Conservation (phyloP, 2,329 filamentous ascomycete genomes). For the Botryotinia convoluta region DNA sequence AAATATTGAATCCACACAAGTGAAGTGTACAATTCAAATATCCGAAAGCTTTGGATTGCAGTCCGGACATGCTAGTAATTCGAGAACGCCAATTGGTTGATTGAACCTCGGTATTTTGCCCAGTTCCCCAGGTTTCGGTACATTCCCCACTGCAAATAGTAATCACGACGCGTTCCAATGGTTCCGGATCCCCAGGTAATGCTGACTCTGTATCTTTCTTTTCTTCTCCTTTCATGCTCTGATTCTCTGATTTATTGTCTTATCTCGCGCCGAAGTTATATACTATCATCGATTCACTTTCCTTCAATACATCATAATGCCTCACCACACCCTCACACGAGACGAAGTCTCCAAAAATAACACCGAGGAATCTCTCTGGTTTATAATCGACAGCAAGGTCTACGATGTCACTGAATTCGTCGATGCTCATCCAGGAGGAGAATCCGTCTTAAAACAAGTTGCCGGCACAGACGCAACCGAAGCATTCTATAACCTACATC, state of each 20-base stretch:
- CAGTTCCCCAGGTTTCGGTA: conserved; percentile 11
- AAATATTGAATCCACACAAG: neutral
- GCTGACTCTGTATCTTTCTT: neutral
- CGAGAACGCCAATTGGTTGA: neutral
- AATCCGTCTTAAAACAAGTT: conserved; percentile 74
- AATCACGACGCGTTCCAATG: neutral
- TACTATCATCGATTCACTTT: neutral
- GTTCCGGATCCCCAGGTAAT: neutral
- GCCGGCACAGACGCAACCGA: conserved; percentile 78
- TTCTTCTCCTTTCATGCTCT: neutral
- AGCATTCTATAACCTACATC: conserved; percentile 88
- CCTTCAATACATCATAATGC: conserved; percentile 27
- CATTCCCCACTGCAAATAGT: neutral
- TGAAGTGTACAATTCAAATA: neutral
- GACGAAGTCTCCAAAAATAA: conserved; percentile 73
- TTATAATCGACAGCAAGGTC: conserved; percentile 81
- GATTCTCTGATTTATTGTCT: neutral
- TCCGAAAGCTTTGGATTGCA: neutral
- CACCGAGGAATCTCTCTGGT: conserved; percentile 66
- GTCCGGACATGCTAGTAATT: neutral
- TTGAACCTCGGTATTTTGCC: conserved; percentile 5
- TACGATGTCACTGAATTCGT: conserved; percentile 85
- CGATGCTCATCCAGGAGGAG: conserved; percentile 77
- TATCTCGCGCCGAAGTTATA: neutral
- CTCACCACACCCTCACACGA: conserved; percentile 44